Percentiles rank a stretch among this genome's conserved stretches.
phyloP scores from a whole-genome alignment of 345 rosid species.

The Salix caprea region DNA sequence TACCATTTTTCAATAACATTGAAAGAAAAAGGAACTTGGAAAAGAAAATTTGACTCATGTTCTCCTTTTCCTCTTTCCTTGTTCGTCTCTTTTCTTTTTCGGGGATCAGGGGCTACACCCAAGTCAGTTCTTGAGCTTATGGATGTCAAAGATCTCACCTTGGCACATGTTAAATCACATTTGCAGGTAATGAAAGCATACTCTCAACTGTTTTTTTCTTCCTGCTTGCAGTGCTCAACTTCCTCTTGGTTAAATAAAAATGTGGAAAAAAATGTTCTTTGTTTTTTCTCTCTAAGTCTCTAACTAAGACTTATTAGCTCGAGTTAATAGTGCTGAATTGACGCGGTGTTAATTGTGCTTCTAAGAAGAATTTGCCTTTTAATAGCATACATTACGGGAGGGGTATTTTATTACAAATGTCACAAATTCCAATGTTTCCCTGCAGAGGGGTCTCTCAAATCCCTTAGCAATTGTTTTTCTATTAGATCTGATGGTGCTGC shows the following conservation, averaged over 20 bases:
- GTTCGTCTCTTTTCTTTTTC: background rate
- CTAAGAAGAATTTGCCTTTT: constrained; percentile 20
- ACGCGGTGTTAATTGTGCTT: constrained; percentile 3
- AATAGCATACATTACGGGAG: constrained; percentile 30
- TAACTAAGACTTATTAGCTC: background rate
- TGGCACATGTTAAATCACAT: constrained; percentile 98
- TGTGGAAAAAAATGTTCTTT: background rate
- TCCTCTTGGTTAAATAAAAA: background rate
- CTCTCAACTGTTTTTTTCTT: background rate
- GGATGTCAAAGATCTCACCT: constrained; percentile 99
- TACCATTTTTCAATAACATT: background rate
- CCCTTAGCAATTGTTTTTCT: constrained; percentile 40
- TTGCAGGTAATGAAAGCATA: constrained; percentile 56
- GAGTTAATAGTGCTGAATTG: background rate
- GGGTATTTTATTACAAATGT: constrained; percentile 20
- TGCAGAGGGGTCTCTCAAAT: constrained; percentile 43
- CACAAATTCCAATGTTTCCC: constrained; percentile 51
- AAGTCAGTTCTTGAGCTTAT: constrained; percentile 96
- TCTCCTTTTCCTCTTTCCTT: constrained; percentile 2
- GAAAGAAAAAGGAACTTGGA: background rate
- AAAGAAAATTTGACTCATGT: constrained; percentile 16
- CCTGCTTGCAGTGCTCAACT: background rate
- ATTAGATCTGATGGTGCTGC: constrained; percentile 76
- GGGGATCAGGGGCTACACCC: constrained; percentile 79
- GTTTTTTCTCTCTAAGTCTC: background rate